Base-by-base conservation (phyloP, 2,329 filamentous ascomycete genomes). In the Pseudogymnoascus sp. region DNA sequence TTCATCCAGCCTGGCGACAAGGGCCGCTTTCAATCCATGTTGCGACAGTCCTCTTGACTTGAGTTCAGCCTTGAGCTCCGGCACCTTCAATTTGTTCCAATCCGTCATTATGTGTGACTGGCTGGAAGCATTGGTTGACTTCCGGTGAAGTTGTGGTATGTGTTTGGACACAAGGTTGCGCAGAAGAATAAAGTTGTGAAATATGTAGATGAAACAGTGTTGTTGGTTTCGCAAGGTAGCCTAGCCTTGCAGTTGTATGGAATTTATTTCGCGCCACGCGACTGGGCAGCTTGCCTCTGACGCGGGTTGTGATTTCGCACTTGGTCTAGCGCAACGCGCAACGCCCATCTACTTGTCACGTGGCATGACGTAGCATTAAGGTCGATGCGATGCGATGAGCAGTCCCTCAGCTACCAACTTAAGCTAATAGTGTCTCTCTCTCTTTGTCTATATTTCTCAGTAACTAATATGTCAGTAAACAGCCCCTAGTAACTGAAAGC, bases 21-120 rank as follows among this genome's bases (percentile, higher is more conserved):
- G 82, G 65, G 88, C 89, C 23, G 86, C 81, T 73, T 92, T 90
- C 61, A 91, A 80, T 7, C 90, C 90, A 23, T 84, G 83, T 65
- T 86, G 83, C 5, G 85, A 78, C 40, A 93, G 82, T n/a, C 86
- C 86, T 66, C 89, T 84, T 64, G 79, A 80, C 76, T 90, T 91
- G 43, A 93, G 81, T 78, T 92, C 88, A 21, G 84, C 84, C 75
- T 88, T 89, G 64, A 93, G 82, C 70, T 92, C 88, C 36, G 86
- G 80, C 66, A 93, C 90, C 76, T 90, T 93, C 71, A 87, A 81
- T 75, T 80, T 81, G 63, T 73, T 78, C 72, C 80, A 84, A 68
- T 83, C 80, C 65, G 77, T 75, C 81, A 83, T 83, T 36, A 42
- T 72, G 66, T 36, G 18, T 56, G 49, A 34, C n/a, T 36, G 12